Evolutionary conservation across 805 yeast genomes (phyloP), one percentile per base, ranked within the genome.

Genomic region (Metschnikowia cubensis): DNA sequence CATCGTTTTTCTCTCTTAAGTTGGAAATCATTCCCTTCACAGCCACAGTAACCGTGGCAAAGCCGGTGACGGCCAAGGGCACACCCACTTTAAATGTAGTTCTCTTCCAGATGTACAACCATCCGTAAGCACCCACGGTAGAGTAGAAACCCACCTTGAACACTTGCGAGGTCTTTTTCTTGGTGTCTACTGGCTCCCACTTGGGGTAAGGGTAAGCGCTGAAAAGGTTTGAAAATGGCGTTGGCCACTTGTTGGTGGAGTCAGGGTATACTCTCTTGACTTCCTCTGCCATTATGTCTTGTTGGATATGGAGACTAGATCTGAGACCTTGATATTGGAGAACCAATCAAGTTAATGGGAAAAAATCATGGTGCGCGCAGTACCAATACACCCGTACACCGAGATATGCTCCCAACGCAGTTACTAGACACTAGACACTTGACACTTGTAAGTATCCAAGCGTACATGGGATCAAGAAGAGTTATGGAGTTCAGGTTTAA

Each of bases 1-100:
- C 83, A 60, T 84, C 87, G 59, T 80, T 81, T 61, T 73, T 76
- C 64, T 81, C 82, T 60, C 87, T 74, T 58, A 85, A 66, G 65
- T 85, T 84, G 54, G 85, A 74, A 33, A 79, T 54, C 21, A 79
- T 71, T 29, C 75, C 74, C 59, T 66, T 70, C 39, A 79, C 65
- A 55, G 80, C 76, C 29, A 80, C 74, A 41, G 83, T 82, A 20
- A 74, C 74, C 11, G 82, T 73, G 41, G 82, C 77, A 51, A 77
- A 69, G 1, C 72, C 73, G 41, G 70, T 65, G 35, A 71, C 68
- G 6, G 75, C 65, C 35, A 64, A 61, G 50, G 72, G 78, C 47
- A 67, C 69, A 49, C 61, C 77, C 56, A 65, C 54, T 58, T 73
- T 73, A 60, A 74, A 64, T 4, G 75, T 70, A 42, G 76, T 60